A percentile compares a stretch with the other conserved stretches of the same genome.
Evolutionary conservation across 345 rosid species (phyloP).

Genomic region (Ceriops decandra): DNA sequence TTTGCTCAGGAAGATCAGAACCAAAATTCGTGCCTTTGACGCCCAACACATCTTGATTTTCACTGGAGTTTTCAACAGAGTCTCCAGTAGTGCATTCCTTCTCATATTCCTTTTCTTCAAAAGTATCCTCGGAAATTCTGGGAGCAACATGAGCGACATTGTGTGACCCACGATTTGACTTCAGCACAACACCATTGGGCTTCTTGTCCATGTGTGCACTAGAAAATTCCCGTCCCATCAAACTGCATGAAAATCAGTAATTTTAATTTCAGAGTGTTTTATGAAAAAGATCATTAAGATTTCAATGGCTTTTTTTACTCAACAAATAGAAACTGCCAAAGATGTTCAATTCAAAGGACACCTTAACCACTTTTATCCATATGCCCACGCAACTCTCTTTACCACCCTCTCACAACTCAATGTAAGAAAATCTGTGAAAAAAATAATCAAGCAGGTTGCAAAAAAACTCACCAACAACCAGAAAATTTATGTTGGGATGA

Average conservation of each 20-base stretch:
- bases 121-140: constrained; percentile 38
- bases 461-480: constrained; percentile 1
- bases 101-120: constrained; percentile 46
- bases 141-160: constrained; percentile 46
- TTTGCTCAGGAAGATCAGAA: constrained; percentile 18
- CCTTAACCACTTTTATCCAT: background rate
- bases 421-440: background rate
- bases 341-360: background rate
- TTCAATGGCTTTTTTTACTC: background rate
- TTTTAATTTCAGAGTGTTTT: constrained; percentile 13
- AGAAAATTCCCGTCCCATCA: constrained; percentile 74
- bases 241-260: constrained; percentile 34
- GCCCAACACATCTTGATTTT: constrained; percentile 37
- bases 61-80: constrained; percentile 30
- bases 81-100: constrained; percentile 49
- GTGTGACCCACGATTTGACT: constrained; percentile 29
- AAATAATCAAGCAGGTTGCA: background rate
- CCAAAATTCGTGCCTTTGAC: constrained; percentile 38
- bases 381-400: background rate
- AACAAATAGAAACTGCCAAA: constrained; percentile 3
- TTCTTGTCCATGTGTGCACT: constrained; percentile 58
- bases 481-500: background rate
- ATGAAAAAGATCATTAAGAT: constrained; percentile 4
- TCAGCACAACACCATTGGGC: constrained; percentile 38
- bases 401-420: background rate